phyloP scores from a whole-genome alignment of 495 filamentous ascomycete species.

The Penicillium flavigenum region DNA sequence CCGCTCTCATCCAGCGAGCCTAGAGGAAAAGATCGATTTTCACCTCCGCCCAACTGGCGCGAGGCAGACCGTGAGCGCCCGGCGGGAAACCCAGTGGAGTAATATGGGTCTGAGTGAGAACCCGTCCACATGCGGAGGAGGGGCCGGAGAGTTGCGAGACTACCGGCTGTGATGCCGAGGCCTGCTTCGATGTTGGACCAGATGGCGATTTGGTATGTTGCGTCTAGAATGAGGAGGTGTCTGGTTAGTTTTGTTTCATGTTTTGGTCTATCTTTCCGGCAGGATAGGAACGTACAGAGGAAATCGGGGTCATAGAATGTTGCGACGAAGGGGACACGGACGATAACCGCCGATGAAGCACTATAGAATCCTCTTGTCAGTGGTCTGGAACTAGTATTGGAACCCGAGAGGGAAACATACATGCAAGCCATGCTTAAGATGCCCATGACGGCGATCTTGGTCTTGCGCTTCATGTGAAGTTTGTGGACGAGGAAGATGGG shows the following conservation, averaged over 20 bases:
- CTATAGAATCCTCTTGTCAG: conserved; percentile 17
- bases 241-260: conserved; percentile 1
- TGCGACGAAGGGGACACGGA: conserved; percentile 41
- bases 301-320: conserved; percentile 41
- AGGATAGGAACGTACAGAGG: conserved; percentile 32
- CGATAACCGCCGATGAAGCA: conserved; percentile 42
- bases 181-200: conserved; percentile 49
- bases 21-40: conserved; percentile 21
- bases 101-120: conserved; percentile 23
- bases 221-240: conserved; percentile 19
- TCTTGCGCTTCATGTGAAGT: conserved; percentile 38
- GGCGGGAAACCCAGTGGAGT: conserved; percentile 28
- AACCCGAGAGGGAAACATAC: conserved; percentile 24
- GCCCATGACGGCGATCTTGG: conserved; percentile 40
- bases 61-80: conserved; percentile 22
- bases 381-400: not conserved
- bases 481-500: conserved; percentile 40
- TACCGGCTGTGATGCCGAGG: conserved; percentile 47
- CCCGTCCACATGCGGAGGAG: conserved; percentile 42
- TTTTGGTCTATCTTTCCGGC: not conserved
- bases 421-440: conserved; percentile 48
- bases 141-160: conserved; percentile 48
- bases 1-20: conserved; percentile 32
- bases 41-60: conserved; percentile 14
- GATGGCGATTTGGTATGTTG: conserved; percentile 44